Evolutionary conservation across 202 grass and related monocot species (phyloP), one percentile per base, ranked within the genome.

Genomic region (Zizania palustris): DNA sequence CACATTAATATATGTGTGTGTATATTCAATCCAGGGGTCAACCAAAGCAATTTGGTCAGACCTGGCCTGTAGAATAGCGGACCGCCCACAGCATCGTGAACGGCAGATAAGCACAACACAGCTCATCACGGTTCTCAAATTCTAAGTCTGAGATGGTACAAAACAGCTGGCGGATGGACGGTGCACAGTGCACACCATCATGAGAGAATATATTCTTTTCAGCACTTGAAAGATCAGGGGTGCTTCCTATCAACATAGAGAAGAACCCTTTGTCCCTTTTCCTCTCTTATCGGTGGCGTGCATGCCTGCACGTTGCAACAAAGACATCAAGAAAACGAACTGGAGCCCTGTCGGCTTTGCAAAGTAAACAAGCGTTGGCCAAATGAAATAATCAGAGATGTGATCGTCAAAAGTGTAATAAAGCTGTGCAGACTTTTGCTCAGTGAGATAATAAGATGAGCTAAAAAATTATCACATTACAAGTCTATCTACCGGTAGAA

Each of bases 101-200:
- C 34, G 65, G 61, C 71, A 83, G 65, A 73, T 72, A 83, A 74
- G 75, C 57, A 75, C 28, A 28, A 28, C 28, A 28, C 70, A 74
- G 4, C 28, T 2, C 28, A 28, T 28, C 2, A 1, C 28, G 0
- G 2, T 28, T 2, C 28, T 28, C 28, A 28, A 1, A 60, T 56
- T 56, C 14, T 13, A 19, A 39, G 3, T 56, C 14, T 13, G 34
- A 39, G 3, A 60, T 34, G 11, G 69, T 19, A 20, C 19, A 20
- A 28, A 67, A 55, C 74, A 69, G 65, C 69, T 74, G 28, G 28
- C 28, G 48, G 69, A 63, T 80, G 75, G 19, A 78, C 63, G 56
- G 63, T 40, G 36, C 56, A 67, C 49, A 19, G 63, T 40, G 36
- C 56, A 67, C 49, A 19, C 11, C 65, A 34, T 28, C 1, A 28